Evolutionary conservation across 768 basidiomycete genomes (phyloP).

Genomic region (Gloeophyllum trabeum): DNA sequence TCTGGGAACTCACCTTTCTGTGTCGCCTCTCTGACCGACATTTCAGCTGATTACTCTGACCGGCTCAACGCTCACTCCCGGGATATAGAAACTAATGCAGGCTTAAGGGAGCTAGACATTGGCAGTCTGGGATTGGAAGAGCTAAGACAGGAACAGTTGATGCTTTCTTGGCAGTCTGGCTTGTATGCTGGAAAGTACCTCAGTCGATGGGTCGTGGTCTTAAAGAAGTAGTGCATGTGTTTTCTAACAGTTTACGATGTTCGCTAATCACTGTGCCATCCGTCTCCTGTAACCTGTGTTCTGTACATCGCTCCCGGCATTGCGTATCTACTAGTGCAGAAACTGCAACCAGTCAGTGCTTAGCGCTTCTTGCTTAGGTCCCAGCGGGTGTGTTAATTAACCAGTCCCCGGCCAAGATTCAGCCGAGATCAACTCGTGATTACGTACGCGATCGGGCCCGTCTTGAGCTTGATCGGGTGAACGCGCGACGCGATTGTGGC

Average conservation of each 20-base stretch:
- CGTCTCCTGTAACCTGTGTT: too few species aligned
- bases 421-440: too few species aligned
- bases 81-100: not conserved
- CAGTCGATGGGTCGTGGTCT: constrained; percentile 33
- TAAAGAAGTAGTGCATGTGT: constrained; percentile 11
- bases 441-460: too few species aligned
- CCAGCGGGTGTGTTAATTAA: too few species aligned
- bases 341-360: not conserved
- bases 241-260: not conserved
- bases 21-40: constrained; percentile 25
- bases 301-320: too few species aligned
- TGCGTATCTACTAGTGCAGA: too few species aligned
- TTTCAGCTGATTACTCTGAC: not conserved
- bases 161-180: constrained; percentile 40
- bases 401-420: too few species aligned
- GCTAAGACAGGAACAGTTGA: constrained; percentile 37
- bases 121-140: constrained; percentile 18
- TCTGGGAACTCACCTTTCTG: constrained; percentile 14
- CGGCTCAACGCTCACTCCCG: not conserved
- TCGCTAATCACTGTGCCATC: too few species aligned
- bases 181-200: constrained; percentile 32
- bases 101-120: constrained; percentile 13
- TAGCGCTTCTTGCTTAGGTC: too few species aligned
- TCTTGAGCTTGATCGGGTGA: too few species aligned
- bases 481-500: too few species aligned